These are phyloP conservation scores for Prunella vulgaris DNA, from an alignment of 257 asterid genomes.

Conservation along the genomic window DNA sequence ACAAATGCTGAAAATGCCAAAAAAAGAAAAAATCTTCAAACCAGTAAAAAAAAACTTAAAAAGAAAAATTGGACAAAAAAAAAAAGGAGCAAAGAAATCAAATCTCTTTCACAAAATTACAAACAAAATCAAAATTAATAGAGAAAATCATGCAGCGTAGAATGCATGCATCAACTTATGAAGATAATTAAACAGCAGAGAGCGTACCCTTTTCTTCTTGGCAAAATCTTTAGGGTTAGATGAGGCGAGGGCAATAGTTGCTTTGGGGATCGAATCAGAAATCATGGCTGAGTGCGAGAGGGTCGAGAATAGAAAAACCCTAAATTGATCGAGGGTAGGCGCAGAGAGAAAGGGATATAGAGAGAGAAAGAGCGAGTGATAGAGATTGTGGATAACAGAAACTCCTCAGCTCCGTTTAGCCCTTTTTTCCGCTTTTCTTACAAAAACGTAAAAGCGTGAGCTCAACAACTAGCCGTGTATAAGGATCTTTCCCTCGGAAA, in stretches of 20 bases:
- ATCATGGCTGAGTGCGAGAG: conserved; percentile 51
- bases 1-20: not conserved
- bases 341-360: conserved; percentile 20
- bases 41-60: not conserved
- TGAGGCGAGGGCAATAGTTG: conserved; percentile 53
- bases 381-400: conserved; percentile 42
- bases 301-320: conserved; percentile 50
- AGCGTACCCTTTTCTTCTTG: conserved; percentile 72
- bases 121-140: not conserved
- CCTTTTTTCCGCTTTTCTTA: conserved; percentile 11
- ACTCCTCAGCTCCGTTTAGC: conserved; percentile 25
- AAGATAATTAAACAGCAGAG: conserved; percentile 3
- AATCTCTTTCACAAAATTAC: not conserved
- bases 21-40: not conserved
- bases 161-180: conserved; percentile 13
- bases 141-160: conserved; percentile 4
- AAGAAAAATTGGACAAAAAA: not conserved
- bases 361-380: conserved; percentile 21
- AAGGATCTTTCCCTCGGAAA: not conserved
- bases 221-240: conserved; percentile 62
- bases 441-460: conserved; percentile 19
- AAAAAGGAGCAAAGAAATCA: not conserved
- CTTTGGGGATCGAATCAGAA: conserved; percentile 67
- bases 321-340: conserved; percentile 32
- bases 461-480: not conserved